phyloP scores from a whole-genome alignment of 140 eudicot genomes.

The Oenanthe javanica region DNA sequence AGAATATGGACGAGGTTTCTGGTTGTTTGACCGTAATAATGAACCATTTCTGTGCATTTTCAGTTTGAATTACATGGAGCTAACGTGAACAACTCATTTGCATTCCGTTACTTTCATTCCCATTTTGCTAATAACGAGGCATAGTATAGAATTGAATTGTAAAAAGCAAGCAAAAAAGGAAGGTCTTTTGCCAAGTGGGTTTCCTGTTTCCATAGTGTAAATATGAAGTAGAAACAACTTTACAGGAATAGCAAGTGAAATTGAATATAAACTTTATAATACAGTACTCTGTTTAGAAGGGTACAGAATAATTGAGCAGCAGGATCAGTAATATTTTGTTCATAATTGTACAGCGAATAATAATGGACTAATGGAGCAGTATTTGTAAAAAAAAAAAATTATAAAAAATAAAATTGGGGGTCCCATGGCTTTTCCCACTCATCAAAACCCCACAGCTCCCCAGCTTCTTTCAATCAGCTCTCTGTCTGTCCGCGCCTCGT shows the following conservation, averaged over 20 bases:
- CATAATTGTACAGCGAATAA: background rate
- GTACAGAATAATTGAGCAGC: background rate
- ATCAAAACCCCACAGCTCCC: slow-evolving; percentile 51
- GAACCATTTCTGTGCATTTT: background rate
- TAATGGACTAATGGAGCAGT: background rate
- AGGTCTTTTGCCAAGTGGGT: too few species aligned
- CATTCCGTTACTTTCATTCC: background rate
- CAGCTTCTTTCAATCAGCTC: slow-evolving; percentile 15
- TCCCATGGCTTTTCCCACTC: slow-evolving; percentile 36
- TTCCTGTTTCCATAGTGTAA: background rate
- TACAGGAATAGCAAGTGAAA: background rate
- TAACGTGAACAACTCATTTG: slow-evolving; percentile 7
- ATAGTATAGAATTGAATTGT: background rate
- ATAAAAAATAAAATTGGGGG: background rate
- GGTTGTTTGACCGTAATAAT: too few species aligned
- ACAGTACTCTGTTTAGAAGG: too few species aligned
- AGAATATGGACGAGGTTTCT: too few species aligned
- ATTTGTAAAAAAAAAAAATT: background rate
- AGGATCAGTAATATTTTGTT: background rate
- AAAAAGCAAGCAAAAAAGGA: too few species aligned
- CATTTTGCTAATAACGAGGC: background rate
- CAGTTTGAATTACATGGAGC: background rate
- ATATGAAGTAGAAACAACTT: slow-evolving; percentile 10
- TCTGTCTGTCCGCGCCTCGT: slow-evolving; percentile 10
- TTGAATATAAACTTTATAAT: background rate